phyloP scores from a whole-genome alignment of 768 basidiomycete genomes.

The Cantharellus cinnabarinus region DNA sequence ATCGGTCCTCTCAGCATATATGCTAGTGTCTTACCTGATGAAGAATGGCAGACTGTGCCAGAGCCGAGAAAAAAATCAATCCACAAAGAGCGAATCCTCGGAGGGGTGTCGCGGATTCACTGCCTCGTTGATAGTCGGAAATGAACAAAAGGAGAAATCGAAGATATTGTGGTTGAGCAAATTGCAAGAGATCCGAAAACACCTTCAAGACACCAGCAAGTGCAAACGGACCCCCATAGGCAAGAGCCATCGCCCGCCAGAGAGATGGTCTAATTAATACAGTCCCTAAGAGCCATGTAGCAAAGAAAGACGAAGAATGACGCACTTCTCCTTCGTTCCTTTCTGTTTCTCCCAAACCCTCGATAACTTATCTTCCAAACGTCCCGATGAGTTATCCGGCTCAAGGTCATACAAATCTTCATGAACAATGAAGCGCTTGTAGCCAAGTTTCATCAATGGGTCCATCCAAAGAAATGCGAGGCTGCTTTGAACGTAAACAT shows the following conservation, averaged over 20 bases:
- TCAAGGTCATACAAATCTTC: constrained; percentile 65
- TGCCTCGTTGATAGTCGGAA: constrained; percentile 38
- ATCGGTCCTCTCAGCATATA: background rate
- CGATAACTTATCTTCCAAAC: constrained; percentile 42
- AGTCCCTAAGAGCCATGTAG: constrained; percentile 11
- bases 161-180: constrained; percentile 74
- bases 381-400: constrained; percentile 44
- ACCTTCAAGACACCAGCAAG: constrained; percentile 46
- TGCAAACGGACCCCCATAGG: constrained; percentile 63
- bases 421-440: constrained; percentile 49
- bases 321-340: constrained; percentile 1
- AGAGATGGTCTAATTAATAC: constrained; percentile 29
- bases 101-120: constrained; percentile 1
- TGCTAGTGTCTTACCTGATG: constrained; percentile 37
- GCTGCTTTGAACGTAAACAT: constrained; percentile 1
- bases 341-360: constrained; percentile 43
- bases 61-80: constrained; percentile 62
- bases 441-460: constrained; percentile 41
- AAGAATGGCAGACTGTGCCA: constrained; percentile 57
- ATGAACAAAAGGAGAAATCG: constrained; percentile 66
- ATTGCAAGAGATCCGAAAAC: constrained; percentile 60
- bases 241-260: constrained; percentile 49
- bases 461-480: constrained; percentile 76
- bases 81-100: constrained; percentile 60
- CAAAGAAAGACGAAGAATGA: background rate